These are phyloP conservation scores for Phaeosphaeria sp. DNA, from an alignment of 2,329 filamentous ascomycete genomes.

Conservation along the genomic window DNA sequence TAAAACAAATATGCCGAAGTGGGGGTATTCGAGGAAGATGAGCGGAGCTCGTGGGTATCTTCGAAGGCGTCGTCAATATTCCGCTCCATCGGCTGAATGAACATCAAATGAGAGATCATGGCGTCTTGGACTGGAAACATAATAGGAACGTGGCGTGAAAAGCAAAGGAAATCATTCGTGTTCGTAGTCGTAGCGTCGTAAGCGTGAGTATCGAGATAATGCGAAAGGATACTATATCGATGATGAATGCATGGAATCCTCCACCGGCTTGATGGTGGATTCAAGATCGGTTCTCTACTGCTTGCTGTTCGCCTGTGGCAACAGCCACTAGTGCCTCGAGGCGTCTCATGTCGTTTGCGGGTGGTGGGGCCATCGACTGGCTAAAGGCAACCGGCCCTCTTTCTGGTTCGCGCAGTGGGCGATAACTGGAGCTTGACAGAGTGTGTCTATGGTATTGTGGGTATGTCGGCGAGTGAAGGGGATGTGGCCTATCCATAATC, in stretches of 20 bases:
- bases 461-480: constrained; percentile 36
- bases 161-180: constrained; percentile 27
- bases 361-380: constrained; percentile 44
- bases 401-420: constrained; percentile 40
- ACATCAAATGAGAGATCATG: constrained; percentile 18
- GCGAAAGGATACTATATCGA: constrained; percentile 1
- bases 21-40: constrained; percentile 21
- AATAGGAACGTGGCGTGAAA: constrained; percentile 22
- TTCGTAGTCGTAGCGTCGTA: constrained; percentile 32
- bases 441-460: constrained; percentile 39
- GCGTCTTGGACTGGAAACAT: constrained; percentile 19
- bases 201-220: constrained; percentile 7
- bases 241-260: not conserved
- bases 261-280: not conserved
- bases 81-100: constrained; percentile 30
- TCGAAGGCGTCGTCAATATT: constrained; percentile 33
- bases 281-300: constrained; percentile 38
- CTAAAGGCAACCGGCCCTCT: constrained; percentile 37
- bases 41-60: constrained; percentile 40
- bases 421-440: constrained; percentile 37
- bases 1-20: constrained; percentile 8
- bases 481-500: constrained; percentile 48
- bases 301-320: constrained; percentile 63
- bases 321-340: constrained; percentile 71
- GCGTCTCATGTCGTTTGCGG: constrained; percentile 59